A percentile compares a stretch with the other conserved stretches of the same genome.
Conservation (phyloP, 2,329 filamentous ascomycete genomes). For the Calonectria honghensis region DNA sequence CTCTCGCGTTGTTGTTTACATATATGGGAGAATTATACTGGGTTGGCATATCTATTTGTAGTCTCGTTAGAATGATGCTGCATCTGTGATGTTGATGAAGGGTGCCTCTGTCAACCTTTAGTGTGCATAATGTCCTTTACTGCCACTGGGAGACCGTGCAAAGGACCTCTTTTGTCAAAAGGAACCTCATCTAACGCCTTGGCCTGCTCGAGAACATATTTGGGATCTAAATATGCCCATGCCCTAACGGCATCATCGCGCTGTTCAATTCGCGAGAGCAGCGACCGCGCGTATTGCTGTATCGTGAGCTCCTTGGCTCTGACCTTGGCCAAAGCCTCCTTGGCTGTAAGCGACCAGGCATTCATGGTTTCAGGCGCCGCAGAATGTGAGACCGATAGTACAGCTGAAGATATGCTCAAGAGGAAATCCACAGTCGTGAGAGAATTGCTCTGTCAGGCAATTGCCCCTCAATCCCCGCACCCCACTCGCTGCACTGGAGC, state of each 20-base stretch:
- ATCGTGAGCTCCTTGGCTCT: slow-evolving; percentile 16
- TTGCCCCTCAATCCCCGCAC: slow-evolving; percentile 12
- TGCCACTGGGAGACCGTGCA: slow-evolving; percentile 17
- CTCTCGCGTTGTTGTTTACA: not conserved
- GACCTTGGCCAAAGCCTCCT: slow-evolving; percentile 19
- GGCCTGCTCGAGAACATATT: slow-evolving; percentile 11
- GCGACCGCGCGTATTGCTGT: slow-evolving; percentile 14
- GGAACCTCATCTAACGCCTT: slow-evolving; percentile 12
- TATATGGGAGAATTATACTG: slow-evolving; percentile 18
- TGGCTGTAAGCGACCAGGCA: slow-evolving; percentile 11
- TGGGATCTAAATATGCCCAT: slow-evolving; percentile 11
- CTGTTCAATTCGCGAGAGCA: slow-evolving; percentile 5
- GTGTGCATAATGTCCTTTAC: slow-evolving; percentile 29
- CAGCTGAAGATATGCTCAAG: not conserved
- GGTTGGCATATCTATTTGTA: slow-evolving; percentile 22
- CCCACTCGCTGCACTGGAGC: slow-evolving; percentile 2
- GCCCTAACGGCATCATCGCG: slow-evolving; percentile 3
- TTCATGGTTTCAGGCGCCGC: not conserved
- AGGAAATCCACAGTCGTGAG: not conserved
- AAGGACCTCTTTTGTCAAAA: not conserved
- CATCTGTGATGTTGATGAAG: no score
- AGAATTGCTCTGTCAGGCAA: slow-evolving; percentile 3
- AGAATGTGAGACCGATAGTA: not conserved
- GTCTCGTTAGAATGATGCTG: not conserved
- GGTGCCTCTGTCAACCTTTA: not conserved